Evolutionary conservation across 495 filamentous ascomycete genomes (phyloP), one percentile per base, ranked within the genome.

Genomic region (Neurospora sublineolata): DNA sequence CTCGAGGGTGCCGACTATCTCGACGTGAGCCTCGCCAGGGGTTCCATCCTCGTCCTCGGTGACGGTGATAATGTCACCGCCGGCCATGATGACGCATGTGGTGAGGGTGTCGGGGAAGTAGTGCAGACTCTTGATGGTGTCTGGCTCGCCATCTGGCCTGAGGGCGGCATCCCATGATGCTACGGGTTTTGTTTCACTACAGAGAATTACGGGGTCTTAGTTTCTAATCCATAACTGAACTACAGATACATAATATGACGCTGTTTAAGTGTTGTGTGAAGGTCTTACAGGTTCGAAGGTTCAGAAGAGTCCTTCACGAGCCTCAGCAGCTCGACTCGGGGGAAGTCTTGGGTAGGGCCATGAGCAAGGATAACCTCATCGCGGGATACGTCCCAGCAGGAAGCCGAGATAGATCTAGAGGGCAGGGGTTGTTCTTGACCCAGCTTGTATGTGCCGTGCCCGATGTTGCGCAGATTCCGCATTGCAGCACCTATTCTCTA

Each of bases 1-100:
- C 80, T 96, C 92, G 33, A 98, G 89, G 38, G 93, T 96, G 73
- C 96, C 95, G 75, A 97, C 85, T 73, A 97, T 98, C 79, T 97
- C 95, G 73, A 97, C 92, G 75, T 92, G 90, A 5, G 80, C 82
- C 67, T 81, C 79, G 41, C 91, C 89, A 79, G 91, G 87, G 68
- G 84, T 86, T 27, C 83, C 82, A 67, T 46, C 72, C 3, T 88
- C 79, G 46, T 92, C 89, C 77, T 97, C 93, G 69, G 89, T 86
- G 44, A 98, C 90, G 73, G 93, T 83, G 68, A 97, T 82, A 75
- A 99, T 94, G 81, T 99, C 93, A 67, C 95, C 95, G 42, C 92
- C 92, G 73, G 91, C 91, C n/a, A 98, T 81, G 71, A 97, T 88
- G 52, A 99, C 82, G 79, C 91, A 94, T 76, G 89, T 88, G 44